Evolutionary conservation across 139 green algal genomes (phyloP), one percentile per base, ranked within the genome.

Genomic region (Chlamydomonas incerta): DNA sequence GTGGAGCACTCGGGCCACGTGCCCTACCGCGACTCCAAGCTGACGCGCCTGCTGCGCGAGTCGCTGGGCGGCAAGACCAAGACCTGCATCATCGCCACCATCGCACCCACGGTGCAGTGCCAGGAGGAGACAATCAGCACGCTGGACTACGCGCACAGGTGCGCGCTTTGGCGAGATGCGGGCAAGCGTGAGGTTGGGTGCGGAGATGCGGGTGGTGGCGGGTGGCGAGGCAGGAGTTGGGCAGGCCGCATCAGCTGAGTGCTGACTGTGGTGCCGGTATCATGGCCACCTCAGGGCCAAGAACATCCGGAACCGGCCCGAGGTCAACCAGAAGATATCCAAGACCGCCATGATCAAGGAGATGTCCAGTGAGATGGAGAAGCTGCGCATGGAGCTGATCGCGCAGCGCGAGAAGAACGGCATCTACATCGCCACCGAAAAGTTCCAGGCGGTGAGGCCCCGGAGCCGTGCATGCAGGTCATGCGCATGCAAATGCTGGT

Each of bases 71-170:
- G 96, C 31, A 92, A 91, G 65, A 97, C 95, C 62, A 97, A 97
- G 91, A 98, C 96, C 5, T 99, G 97, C 93, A 98, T 99, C 91
- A 98, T 99, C 72, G 98, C 98, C 23, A 99, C 97, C 47, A 97
- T 99, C 33, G 96, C 95, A n/a, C 97, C 98, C 31, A 97, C 93
- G 21, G 93, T 96, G 57, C 83, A 93, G 70, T 96, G 93, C 87
- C 90, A 96, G 81, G 98, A 99, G 85, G 98, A 99, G 92, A 99
- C 97, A 0, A 88, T 98, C 72, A 97, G 84, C 88, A 99, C 97
- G n/a, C 92, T 99, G 50, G 97, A 99, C 83, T 99, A 99, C 81
- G 97, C 97, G 37, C 94, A 99, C 89, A 92, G n/a, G n/a, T n/a
- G n/a, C n/a, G n/a, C n/a, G n/a, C n/a, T n/a, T n/a, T n/a, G n/a